Percentiles rank a stretch among this genome's conserved stretches.
phyloP scores from a whole-genome alignment of 169 alveolate genomes.

The Amoebophrya sp. region DNA sequence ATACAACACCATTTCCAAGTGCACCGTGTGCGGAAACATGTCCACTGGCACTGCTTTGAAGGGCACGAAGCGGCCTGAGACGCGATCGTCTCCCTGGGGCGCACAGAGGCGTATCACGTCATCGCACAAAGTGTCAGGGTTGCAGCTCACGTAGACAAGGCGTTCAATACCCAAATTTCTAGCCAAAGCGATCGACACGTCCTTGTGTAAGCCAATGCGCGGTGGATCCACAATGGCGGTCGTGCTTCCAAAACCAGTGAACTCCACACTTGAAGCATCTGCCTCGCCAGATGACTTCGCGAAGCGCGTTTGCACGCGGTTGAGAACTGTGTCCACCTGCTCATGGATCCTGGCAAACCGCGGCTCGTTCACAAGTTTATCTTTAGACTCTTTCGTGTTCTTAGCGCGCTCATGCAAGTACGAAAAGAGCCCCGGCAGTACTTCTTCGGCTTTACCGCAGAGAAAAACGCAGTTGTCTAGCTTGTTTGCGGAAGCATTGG shows the following conservation, averaged over 20 bases:
- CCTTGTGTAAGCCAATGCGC: not conserved
- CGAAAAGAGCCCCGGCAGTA: not conserved
- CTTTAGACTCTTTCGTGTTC: not conserved
- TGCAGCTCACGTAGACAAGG: not conserved
- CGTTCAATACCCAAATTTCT: not conserved
- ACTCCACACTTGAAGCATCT: not conserved
- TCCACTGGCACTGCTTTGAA: not conserved
- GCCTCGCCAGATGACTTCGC: no score
- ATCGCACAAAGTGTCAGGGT: not conserved
- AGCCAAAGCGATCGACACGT: not conserved
- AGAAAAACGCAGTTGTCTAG: not conserved
- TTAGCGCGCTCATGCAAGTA: not conserved
- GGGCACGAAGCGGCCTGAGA: not conserved
- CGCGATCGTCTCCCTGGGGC: not conserved
- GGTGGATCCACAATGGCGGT: not conserved
- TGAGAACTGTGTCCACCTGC: no score
- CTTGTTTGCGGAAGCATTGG: not conserved
- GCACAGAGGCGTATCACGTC: not conserved
- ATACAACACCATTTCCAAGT: not conserved
- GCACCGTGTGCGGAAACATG: not conserved
- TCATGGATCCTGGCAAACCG: not conserved
- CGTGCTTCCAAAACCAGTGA: not conserved
- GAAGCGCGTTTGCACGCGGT: no score
- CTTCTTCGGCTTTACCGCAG: not conserved
- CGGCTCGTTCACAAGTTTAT: not conserved